Evolutionary conservation across 345 rosid species (phyloP).

Genomic region (Syzygium grande): DNA sequence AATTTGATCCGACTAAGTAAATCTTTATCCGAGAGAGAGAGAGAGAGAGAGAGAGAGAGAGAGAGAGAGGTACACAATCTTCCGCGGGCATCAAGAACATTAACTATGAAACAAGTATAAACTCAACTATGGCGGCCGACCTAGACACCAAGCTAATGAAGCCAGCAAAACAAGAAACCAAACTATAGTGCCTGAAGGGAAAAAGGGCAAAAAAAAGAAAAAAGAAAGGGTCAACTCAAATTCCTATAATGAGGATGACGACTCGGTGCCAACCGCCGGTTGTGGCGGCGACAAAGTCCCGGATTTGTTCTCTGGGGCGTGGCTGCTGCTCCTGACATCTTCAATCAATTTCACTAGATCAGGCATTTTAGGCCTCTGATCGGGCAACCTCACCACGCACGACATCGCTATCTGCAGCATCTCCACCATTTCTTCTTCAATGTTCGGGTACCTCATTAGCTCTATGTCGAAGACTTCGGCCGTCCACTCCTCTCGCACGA

Average conservation of each 20-base stretch:
- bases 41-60: neutral
- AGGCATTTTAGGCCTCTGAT: conserved; percentile 65
- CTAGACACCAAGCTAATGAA: neutral
- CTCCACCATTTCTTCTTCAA: conserved; percentile 95
- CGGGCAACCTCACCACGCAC: conserved; percentile 62
- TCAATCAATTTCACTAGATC: conserved; percentile 63
- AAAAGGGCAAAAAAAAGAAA: neutral
- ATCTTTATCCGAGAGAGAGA: no score
- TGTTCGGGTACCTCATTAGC: conserved; percentile 77
- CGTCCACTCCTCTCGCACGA: conserved; percentile 92
- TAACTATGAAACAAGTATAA: neutral
- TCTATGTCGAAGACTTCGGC: conserved; percentile 89
- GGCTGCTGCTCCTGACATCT: conserved; percentile 23
- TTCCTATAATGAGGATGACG: neutral
- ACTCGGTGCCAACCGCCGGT: neutral
- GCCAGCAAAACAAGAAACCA: neutral
- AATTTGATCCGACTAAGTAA: neutral
- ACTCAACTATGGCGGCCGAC: neutral
- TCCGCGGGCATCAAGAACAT: neutral
- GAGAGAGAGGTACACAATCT: neutral
- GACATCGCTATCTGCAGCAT: conserved; percentile 83
- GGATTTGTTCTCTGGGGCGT: neutral
- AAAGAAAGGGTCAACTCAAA: neutral
- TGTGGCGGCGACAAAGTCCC: neutral
- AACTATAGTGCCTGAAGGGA: neutral